These are phyloP conservation scores for Backusella circina DNA, from an alignment of 192 early-diverging fungal genomes.

Conservation along the genomic window DNA sequence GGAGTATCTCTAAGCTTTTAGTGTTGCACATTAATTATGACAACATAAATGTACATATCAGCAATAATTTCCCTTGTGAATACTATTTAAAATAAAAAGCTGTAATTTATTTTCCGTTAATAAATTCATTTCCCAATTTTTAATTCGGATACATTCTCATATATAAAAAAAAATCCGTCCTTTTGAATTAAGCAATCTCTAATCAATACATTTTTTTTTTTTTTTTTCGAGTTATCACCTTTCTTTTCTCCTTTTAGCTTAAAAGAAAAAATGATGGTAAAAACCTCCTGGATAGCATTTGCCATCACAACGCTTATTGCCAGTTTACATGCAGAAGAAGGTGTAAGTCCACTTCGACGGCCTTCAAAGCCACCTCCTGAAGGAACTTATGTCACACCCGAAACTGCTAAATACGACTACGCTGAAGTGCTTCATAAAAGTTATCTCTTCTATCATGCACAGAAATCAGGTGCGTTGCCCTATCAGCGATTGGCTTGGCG, in stretches of 20 bases:
- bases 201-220: not conserved
- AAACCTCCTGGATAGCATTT: not conserved
- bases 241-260: not conserved
- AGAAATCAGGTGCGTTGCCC: slow-evolving; percentile 44
- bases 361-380: slow-evolving; percentile 36
- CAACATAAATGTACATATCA: not conserved
- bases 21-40: not conserved
- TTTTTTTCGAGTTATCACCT: not conserved
- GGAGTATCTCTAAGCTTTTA: not conserved
- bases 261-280: not conserved
- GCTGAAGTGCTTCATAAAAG: slow-evolving; percentile 48
- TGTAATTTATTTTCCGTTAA: not conserved
- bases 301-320: not conserved
- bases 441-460: slow-evolving; percentile 49
- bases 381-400: slow-evolving; percentile 38
- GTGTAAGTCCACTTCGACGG: slow-evolving; percentile 25
- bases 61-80: not conserved
- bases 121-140: not conserved
- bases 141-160: not conserved
- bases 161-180: not conserved
- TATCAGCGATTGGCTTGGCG: slow-evolving; percentile 54
- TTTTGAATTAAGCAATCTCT: not conserved
- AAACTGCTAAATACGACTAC: slow-evolving; percentile 45
- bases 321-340: not conserved
- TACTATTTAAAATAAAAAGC: not conserved